These are phyloP conservation scores for Capronia coronata DNA, from an alignment of 2,329 filamentous ascomycete species.

Conservation along the genomic window DNA sequence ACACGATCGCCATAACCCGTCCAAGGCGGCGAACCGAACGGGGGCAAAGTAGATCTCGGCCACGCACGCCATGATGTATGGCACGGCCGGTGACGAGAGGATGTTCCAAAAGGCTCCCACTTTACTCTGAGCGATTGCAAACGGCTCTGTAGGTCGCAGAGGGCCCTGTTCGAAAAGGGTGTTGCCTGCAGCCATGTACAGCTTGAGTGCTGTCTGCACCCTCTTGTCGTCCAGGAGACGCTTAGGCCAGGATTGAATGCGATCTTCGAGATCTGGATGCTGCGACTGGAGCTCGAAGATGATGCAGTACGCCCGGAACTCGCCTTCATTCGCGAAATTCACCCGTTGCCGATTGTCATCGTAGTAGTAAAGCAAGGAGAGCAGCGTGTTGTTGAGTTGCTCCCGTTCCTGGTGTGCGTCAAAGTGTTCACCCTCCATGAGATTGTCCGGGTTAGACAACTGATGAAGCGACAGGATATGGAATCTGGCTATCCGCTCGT, in stretches of 20 bases:
- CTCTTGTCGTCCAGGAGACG: conserved; percentile 46
- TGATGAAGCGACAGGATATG: conserved; percentile 58
- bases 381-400: conserved; percentile 57
- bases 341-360: conserved; percentile 48
- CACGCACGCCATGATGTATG: conserved; percentile 59
- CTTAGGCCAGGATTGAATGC: conserved; percentile 50
- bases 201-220: conserved; percentile 51
- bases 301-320: conserved; percentile 58
- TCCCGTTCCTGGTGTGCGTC: conserved; percentile 56
- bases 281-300: conserved; percentile 50
- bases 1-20: conserved; percentile 50
- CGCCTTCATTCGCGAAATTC: conserved; percentile 53
- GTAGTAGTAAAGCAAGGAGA: conserved; percentile 57
- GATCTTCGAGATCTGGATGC: conserved; percentile 51
- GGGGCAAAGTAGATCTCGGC: conserved; percentile 58
- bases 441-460: conserved; percentile 46
- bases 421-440: conserved; percentile 46
- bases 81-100: conserved; percentile 49
- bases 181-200: conserved; percentile 52
- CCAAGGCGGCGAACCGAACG: conserved; percentile 51
- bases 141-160: conserved; percentile 44
- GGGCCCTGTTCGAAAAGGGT: conserved; percentile 48
- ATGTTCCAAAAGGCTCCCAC: conserved; percentile 54
- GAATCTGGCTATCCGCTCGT: conserved; percentile 58
- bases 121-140: conserved; percentile 53